These are phyloP conservation scores for Apiospora marii DNA, from an alignment of 2,329 filamentous ascomycete species.

Conservation along the genomic window DNA sequence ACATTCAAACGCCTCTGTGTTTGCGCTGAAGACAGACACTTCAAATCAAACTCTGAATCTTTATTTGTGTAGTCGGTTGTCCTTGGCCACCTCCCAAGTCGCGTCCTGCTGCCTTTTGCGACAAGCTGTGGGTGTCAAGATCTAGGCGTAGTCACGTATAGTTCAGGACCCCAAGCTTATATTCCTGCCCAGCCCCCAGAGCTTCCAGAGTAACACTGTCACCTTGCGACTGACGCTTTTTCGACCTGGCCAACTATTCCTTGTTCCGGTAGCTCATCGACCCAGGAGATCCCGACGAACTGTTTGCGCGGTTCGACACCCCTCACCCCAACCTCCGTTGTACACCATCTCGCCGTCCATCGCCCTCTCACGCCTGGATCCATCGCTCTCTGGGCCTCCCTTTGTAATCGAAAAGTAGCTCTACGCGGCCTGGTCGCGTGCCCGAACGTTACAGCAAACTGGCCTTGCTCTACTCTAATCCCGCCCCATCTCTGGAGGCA, in stretches of 20 bases:
- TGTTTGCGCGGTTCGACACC: conserved; percentile 22
- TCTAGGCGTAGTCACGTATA: conserved; percentile 32
- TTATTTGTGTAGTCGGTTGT: conserved; percentile 33
- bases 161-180: conserved; percentile 32
- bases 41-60: conserved; percentile 32
- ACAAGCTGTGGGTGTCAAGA: conserved; percentile 28
- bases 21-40: conserved; percentile 37
- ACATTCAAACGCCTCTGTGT: conserved; percentile 37
- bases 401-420: conserved; percentile 11
- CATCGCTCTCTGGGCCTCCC: conserved; percentile 3
- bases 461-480: conserved; percentile 67
- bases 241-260: conserved; percentile 35
- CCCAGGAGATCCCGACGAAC: conserved; percentile 32
- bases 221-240: conserved; percentile 28
- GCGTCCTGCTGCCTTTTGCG: conserved; percentile 29
- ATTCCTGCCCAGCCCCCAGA: conserved; percentile 28
- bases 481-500: conserved; percentile 70
- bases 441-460: conserved; percentile 52
- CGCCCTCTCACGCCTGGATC: neutral
- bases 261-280: conserved; percentile 26
- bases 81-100: conserved; percentile 32
- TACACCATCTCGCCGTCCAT: conserved; percentile 12
- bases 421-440: conserved; percentile 38
- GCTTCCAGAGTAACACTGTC: conserved; percentile 31
- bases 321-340: neutral